phyloP scores from a whole-genome alignment of 2,329 filamentous ascomycete species.

The Aspergillus pseudotamarii region DNA sequence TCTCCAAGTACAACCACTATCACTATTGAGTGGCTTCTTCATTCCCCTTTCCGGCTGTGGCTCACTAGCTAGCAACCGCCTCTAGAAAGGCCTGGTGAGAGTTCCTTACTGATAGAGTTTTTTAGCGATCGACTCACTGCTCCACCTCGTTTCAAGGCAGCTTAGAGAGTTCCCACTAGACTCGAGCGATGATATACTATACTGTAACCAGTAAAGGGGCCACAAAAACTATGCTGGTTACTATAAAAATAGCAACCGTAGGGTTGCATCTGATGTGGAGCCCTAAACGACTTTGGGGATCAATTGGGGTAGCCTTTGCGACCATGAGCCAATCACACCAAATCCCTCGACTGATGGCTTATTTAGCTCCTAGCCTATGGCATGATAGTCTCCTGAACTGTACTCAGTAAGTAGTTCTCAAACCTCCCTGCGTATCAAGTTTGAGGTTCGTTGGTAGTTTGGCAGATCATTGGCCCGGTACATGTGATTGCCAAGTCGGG shows the following conservation, averaged over 20 bases:
- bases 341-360: background rate
- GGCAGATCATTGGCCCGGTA: background rate
- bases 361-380: background rate
- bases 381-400: background rate
- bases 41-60: background rate
- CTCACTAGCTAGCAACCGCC: background rate
- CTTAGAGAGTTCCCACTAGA: background rate
- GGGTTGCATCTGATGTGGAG: conserved; percentile 1
- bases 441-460: background rate
- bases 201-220: background rate
- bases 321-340: background rate
- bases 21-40: background rate
- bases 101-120: background rate
- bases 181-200: background rate
- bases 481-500: background rate
- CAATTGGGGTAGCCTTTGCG: background rate
- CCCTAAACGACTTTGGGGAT: background rate
- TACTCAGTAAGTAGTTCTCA: background rate
- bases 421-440: background rate
- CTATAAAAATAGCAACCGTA: background rate
- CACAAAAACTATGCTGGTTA: background rate
- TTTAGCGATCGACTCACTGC: background rate
- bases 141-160: background rate
- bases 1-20: background rate
- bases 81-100: background rate